Evolutionary conservation across 1,284 basidiomycete genomes (phyloP).

Genomic region (Vanrija sp.): DNA sequence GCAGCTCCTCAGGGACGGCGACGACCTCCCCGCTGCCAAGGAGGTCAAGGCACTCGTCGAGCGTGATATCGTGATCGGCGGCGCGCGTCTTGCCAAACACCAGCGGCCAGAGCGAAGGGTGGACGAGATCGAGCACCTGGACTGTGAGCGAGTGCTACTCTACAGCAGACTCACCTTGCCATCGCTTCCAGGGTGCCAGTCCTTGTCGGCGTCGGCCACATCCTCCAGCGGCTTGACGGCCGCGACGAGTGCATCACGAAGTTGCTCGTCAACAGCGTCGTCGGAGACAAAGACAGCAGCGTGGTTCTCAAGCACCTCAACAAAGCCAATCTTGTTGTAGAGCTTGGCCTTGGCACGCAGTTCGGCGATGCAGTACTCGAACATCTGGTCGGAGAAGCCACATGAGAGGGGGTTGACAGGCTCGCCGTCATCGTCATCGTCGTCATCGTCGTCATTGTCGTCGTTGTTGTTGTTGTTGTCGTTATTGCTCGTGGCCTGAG

Average conservation of each 20-base stretch:
- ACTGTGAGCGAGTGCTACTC: no score
- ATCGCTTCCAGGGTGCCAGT: constrained; percentile 16
- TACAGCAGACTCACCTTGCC: neutral
- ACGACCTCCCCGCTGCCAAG: neutral
- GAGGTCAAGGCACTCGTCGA: neutral
- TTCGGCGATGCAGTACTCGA: constrained; percentile 9
- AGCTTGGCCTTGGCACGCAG: constrained; percentile 12
- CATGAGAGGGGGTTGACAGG: neutral
- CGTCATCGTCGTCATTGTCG: neutral
- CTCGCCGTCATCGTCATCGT: neutral
- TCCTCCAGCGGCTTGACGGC: constrained; percentile 5
- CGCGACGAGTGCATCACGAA: neutral
- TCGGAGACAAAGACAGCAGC: constrained; percentile 3
- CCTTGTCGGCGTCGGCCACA: constrained; percentile 4
- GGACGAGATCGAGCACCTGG: constrained; percentile 9
- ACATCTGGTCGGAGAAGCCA: constrained; percentile 12
- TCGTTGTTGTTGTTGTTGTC: neutral
- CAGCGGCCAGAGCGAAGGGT: constrained; percentile 7
- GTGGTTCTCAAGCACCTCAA: constrained; percentile 1
- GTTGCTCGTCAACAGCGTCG: neutral
- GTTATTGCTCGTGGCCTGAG: no score
- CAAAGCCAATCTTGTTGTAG: neutral
- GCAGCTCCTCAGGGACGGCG: neutral
- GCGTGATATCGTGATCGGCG: neutral
- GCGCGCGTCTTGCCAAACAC: constrained; percentile 2